Evolutionary conservation across 2,329 filamentous ascomycete species (phyloP).

Genomic region (Zymoseptoria tritici): DNA sequence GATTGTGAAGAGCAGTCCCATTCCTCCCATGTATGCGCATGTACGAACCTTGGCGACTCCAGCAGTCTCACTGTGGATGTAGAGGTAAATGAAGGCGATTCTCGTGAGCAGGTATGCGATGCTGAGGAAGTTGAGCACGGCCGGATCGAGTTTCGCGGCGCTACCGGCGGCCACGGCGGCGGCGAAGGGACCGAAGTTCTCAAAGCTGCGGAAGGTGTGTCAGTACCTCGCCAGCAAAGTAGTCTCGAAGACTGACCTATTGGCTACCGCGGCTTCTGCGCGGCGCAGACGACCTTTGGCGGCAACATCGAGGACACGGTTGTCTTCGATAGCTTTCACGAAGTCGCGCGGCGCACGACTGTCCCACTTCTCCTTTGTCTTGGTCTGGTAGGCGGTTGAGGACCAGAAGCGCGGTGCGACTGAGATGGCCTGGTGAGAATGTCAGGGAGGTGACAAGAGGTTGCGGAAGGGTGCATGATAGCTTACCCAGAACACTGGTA

Average conservation of each 20-base stretch:
- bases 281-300: slow-evolving; percentile 31
- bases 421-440: slow-evolving; percentile 17
- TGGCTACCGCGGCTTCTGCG: slow-evolving; percentile 32
- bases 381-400: slow-evolving; percentile 10
- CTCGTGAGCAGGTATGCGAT: slow-evolving; percentile 22
- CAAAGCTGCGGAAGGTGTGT: too few species aligned
- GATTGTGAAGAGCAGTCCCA: slow-evolving; percentile 19
- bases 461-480: slow-evolving; percentile 10
- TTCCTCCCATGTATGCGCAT: slow-evolving; percentile 17
- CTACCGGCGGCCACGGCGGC: slow-evolving; percentile 34
- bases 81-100: slow-evolving; percentile 26
- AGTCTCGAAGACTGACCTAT: too few species aligned
- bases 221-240: too few species aligned
- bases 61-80: slow-evolving; percentile 21
- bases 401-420: slow-evolving; percentile 32
- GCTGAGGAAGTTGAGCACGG: slow-evolving; percentile 23
- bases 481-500: slow-evolving; percentile 27
- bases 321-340: slow-evolving; percentile 17
- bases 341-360: slow-evolving; percentile 27
- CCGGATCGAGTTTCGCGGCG: slow-evolving; percentile 25
- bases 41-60: slow-evolving; percentile 14
- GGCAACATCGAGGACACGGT: slow-evolving; percentile 27
- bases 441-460: slow-evolving; percentile 21
- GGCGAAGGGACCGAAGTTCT: slow-evolving; percentile 36
- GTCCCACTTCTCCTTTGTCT: slow-evolving; percentile 20